Conservation (phyloP, 2,329 filamentous ascomycete species). For the Xylariaceae sp. region DNA sequence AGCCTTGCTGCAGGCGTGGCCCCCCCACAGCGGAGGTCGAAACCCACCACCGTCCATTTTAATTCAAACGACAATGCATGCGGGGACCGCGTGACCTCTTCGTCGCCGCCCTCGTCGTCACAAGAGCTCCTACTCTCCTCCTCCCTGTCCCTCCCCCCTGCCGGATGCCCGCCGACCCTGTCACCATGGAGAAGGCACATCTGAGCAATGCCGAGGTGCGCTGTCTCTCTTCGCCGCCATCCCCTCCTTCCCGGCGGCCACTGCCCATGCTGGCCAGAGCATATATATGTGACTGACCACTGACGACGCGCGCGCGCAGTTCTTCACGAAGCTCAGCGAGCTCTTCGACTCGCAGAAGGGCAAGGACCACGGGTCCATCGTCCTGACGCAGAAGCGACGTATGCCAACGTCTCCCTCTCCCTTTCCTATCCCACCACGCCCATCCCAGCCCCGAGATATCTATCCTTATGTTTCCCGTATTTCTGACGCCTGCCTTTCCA, state of each 20-base stretch:
- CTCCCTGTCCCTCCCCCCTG: too few relatives aligned
- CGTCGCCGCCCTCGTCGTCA: too few relatives aligned
- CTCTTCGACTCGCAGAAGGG: slow-evolving; percentile 61
- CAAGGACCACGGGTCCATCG: slow-evolving; percentile 66
- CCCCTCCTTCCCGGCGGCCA: neutral
- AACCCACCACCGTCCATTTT: too few relatives aligned
- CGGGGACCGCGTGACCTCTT: too few relatives aligned
- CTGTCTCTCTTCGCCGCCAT: neutral
- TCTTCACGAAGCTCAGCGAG: slow-evolving; percentile 61
- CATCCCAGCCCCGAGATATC: slow-evolving; percentile 1
- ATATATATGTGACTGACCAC: too few relatives aligned
- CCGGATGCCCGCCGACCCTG: too few relatives aligned
- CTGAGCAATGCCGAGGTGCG: slow-evolving; percentile 56
- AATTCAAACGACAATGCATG: too few relatives aligned
- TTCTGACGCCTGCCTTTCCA: neutral
- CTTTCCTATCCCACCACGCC: slow-evolving; percentile 1
- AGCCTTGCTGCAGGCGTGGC: too few relatives aligned
- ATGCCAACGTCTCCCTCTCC: slow-evolving; percentile 21
- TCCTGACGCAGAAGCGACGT: slow-evolving; percentile 71
- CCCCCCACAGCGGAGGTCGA: too few relatives aligned
- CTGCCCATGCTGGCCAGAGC: too few relatives aligned
- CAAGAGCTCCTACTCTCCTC: too few relatives aligned
- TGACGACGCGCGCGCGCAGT: slow-evolving; percentile 50
- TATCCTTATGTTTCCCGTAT: neutral
- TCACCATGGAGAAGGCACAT: slow-evolving; percentile 33